Evolutionary conservation across 192 early-diverging fungal genomes (phyloP), one percentile per base, ranked within the genome.

Genomic region (Linnemannia hyalina): DNA sequence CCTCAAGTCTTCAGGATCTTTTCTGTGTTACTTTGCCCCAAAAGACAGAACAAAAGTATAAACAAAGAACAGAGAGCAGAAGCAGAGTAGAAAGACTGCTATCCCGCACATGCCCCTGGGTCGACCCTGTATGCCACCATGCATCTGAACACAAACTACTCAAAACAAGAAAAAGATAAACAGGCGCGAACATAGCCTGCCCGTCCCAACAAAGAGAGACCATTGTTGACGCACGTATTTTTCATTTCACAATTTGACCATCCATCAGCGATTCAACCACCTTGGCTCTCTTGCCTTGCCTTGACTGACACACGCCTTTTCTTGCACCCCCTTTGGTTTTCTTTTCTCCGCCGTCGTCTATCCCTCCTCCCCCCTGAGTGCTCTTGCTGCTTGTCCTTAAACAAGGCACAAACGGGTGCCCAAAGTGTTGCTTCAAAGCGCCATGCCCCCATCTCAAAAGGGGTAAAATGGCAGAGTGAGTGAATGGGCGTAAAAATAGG

Each of bases 11-110:
- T 57, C 29, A 29, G 26, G 29, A 65, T 65, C 60, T 32, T 29
- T 65, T 65, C 60, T 65, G 60, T 65, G 60, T 65, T 65, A 65
- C 60, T 65, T 9, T 32, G 60, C 29, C 32, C 60, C 29, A 65
- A 65, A 46, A 13, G 44, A 15, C 10, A 13, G 13, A 10, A 11
- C 11, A 44, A 44, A 44, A 9, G 11, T 11, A 0, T 11, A 44
- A 11, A 44, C 44, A 44, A n/a, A 26, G 20, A n/a, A n/a, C 22
- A 57, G 55, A 26, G 8, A 57, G 35, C 1, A 35, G 35, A 35
- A 9, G 8, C 1, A 6, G 55, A 57, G 35, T 32, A 26, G 15
- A 32, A 15, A 26, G 11, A 35, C 2, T 26, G 13, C 13, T 11
- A 5, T 11, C 60, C 60, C 29, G 55, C 55, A 60, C 60, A 65